Evolutionary conservation across 2,329 filamentous ascomycete genomes (phyloP).

Genomic region (Ophiostoma novo-ulmi): DNA sequence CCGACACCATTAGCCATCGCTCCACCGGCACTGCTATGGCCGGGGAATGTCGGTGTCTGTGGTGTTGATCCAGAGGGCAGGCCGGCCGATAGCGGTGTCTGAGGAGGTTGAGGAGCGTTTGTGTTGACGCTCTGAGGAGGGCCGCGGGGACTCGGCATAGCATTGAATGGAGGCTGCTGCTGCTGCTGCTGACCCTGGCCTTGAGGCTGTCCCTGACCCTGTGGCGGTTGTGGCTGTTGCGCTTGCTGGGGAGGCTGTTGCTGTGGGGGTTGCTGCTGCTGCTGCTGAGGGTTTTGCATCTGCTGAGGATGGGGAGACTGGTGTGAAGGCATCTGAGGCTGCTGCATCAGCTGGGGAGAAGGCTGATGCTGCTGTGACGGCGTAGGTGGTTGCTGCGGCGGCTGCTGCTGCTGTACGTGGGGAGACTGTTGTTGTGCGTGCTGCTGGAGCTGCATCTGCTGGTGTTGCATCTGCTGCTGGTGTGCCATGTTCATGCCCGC

Average conservation of each 20-base stretch:
- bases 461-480: slow-evolving; percentile 36
- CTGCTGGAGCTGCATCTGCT: slow-evolving; percentile 31
- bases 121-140: slow-evolving; percentile 21
- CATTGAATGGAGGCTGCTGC: slow-evolving; percentile 32
- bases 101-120: slow-evolving; percentile 1
- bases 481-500: slow-evolving; percentile 33
- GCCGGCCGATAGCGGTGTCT: slow-evolving; percentile 30
- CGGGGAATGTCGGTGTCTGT: slow-evolving; percentile 54
- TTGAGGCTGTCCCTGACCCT: slow-evolving; percentile 29
- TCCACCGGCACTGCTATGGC: slow-evolving; percentile 32
- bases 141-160: slow-evolving; percentile 34
- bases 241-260: slow-evolving; percentile 29
- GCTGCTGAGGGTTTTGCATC: slow-evolving; percentile 29
- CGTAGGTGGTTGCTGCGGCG: slow-evolving; percentile 27
- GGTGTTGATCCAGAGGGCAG: slow-evolving; percentile 43
- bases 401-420: slow-evolving; percentile 37
- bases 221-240: slow-evolving; percentile 34
- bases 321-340: slow-evolving; percentile 17
- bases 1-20: slow-evolving; percentile 31
- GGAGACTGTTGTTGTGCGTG: slow-evolving; percentile 36
- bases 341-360: slow-evolving; percentile 37
- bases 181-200: slow-evolving; percentile 34
- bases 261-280: slow-evolving; percentile 24
- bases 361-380: slow-evolving; percentile 30
- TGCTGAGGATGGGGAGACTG: slow-evolving; percentile 40